Conservation (phyloP, 2,329 filamentous ascomycete genomes). For the Aspergillus sp. region DNA sequence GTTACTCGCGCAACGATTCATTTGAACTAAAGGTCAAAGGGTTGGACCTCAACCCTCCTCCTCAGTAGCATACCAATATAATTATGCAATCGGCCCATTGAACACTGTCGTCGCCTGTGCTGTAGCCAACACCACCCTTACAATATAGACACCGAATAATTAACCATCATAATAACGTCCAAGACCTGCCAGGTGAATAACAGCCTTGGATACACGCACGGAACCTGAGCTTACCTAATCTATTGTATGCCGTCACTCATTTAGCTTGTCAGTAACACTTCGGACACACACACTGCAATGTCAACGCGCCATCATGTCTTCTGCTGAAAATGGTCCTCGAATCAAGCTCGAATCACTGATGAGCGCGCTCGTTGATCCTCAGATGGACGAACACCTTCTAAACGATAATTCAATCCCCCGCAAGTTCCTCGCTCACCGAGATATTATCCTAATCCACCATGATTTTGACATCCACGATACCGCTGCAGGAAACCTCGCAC, state of each 20-base stretch:
- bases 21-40: slow-evolving; percentile 62
- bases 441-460: neutral
- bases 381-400: neutral
- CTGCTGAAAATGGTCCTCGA: neutral
- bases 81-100: neutral
- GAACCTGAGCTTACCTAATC: no score
- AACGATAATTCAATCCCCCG: neutral
- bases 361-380: neutral
- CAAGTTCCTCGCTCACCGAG: neutral
- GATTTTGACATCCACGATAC: neutral
- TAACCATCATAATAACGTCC: neutral
- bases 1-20: slow-evolving; percentile 73
- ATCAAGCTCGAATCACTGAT: neutral
- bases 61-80: slow-evolving; percentile 29
- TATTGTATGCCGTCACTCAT: no score
- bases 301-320: neutral
- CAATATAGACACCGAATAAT: neutral
- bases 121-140: neutral
- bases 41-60: slow-evolving; percentile 60
- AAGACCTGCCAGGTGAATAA: no score
- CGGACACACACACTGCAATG: no score
- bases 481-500: neutral
- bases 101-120: neutral
- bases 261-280: no score
- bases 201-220: no score